These are phyloP conservation scores for Candida anglica DNA, from an alignment of 805 yeast species.

Conservation along the genomic window DNA sequence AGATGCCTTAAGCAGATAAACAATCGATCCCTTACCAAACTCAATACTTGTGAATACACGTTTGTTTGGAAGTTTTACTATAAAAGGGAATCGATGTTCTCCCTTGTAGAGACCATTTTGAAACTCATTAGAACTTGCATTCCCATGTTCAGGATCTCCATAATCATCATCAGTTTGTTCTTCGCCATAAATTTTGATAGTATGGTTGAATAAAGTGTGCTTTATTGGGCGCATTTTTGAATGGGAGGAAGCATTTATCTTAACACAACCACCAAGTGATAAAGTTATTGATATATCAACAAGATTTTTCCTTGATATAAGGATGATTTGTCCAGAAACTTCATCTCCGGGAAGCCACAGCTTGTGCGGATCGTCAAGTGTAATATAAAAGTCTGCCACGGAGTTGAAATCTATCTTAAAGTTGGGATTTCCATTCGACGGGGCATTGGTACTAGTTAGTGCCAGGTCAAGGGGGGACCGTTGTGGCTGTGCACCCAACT, in stretches of 20 bases:
- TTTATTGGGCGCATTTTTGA: constrained; percentile 51
- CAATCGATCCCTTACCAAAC: constrained; percentile 82
- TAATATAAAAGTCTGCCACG: constrained; percentile 64
- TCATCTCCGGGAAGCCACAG: constrained; percentile 79
- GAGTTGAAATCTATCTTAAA: constrained; percentile 35
- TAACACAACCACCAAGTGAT: constrained; percentile 54
- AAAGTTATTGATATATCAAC: constrained; percentile 51
- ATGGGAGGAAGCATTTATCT: constrained; percentile 49
- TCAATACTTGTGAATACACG: constrained; percentile 70
- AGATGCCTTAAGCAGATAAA: constrained; percentile 54
- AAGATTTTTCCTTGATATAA: constrained; percentile 53
- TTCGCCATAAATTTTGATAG: constrained; percentile 55
- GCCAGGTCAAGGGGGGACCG: too few relatives aligned
- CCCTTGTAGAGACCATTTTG: constrained; percentile 64
- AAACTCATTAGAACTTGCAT: constrained; percentile 16
- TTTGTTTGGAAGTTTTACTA: constrained; percentile 72
- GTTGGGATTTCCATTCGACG: constrained; percentile 8
- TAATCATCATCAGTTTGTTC: constrained; percentile 13
- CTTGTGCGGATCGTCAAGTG: constrained; percentile 70
- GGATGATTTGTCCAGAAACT: constrained; percentile 58
- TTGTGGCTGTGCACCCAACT: background rate
- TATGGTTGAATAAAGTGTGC: constrained; percentile 53
- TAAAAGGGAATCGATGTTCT: constrained; percentile 84
- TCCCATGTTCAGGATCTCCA: constrained; percentile 7
- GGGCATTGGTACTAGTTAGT: background rate